These are phyloP conservation scores for Lyophyllum semitale DNA, from an alignment of 768 basidiomycete species.

Conservation along the genomic window DNA sequence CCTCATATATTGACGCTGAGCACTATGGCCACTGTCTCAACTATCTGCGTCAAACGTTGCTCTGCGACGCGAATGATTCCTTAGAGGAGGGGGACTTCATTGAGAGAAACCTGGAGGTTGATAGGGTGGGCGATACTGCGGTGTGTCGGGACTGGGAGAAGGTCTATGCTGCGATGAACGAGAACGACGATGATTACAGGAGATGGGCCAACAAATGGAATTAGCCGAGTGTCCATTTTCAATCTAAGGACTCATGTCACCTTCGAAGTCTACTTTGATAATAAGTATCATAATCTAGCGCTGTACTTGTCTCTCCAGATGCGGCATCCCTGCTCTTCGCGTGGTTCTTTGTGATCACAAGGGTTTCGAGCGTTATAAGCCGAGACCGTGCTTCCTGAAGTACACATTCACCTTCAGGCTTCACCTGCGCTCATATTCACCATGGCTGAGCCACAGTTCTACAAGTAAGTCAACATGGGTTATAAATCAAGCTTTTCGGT, in stretches of 20 bases:
- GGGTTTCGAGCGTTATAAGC: too few relatives aligned
- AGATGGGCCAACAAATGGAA: neutral
- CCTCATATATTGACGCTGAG: constrained; percentile 14
- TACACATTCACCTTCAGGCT: too few relatives aligned
- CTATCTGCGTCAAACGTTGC: constrained; percentile 35
- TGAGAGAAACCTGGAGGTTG: constrained; percentile 20
- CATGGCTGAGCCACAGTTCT: neutral
- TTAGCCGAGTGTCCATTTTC: neutral
- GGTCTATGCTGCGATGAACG: constrained; percentile 1
- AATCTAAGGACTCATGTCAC: too few relatives aligned
- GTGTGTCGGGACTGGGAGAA: constrained; percentile 15
- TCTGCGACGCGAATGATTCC: constrained; percentile 34
- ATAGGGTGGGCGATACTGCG: constrained; percentile 10
- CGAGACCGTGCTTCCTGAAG: too few relatives aligned
- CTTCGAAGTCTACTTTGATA: too few relatives aligned
- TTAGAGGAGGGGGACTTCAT: constrained; percentile 36
- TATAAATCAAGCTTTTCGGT: neutral
- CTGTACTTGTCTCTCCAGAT: too few relatives aligned
- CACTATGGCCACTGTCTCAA: constrained; percentile 38
- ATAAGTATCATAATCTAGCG: too few relatives aligned
- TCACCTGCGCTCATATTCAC: too few relatives aligned
- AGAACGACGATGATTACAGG: neutral
- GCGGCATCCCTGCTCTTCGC: too few relatives aligned
- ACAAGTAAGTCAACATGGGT: neutral
- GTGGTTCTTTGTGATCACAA: too few relatives aligned